Base-by-base conservation (phyloP, 106 monocot genomes). In the Allium cepa region DNA sequence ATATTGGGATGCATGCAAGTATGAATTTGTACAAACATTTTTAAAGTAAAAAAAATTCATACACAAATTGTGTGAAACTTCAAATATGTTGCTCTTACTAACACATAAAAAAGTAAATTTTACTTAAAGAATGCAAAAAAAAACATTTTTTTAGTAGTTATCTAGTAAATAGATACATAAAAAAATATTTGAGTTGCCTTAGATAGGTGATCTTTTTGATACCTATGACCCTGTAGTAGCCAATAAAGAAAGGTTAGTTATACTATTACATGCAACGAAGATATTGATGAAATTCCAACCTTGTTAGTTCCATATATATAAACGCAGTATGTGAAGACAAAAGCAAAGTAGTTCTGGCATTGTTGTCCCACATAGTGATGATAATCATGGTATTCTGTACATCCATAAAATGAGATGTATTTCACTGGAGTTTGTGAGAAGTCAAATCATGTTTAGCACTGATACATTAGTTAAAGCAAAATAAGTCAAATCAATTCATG, bases 311-410 rank as follows among this genome's bases (percentile, higher is more conserved):
- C 94, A 71, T 91, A 95, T 22, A 95, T 66, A 59, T 83, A 88
- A 68, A 88, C 94, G 50, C 94, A 95, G 15, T 95, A 95, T 17
- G 88, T 95, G 64, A 95, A 95, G 4, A 95, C 83, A 50, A 90
- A 95, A 36, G 91, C 88, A 75, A 96, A 96, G 73, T 91, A 91
- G 57, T 88, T 84, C 28, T 88, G 88, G 77, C 83, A 86, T 27
- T 86, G 85, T 0, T 85, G 79, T 69, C 91, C 95, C 47, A 91
- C 91, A 71, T 83, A 85, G 62, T 96, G 91, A 70, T 96, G 95
- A 71, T 86, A 96, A 66, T 91, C 95, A 71, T 94, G 87, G 67
- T 85, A 88, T 45, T 90, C 83, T 49, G 90, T 87, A 10, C 94
- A 90, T 71, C 94, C 91, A 60, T 95, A 95, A 68, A 95, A 95